Base-by-base conservation (phyloP, 345 rosid species). In the Syzygium aqueum region DNA sequence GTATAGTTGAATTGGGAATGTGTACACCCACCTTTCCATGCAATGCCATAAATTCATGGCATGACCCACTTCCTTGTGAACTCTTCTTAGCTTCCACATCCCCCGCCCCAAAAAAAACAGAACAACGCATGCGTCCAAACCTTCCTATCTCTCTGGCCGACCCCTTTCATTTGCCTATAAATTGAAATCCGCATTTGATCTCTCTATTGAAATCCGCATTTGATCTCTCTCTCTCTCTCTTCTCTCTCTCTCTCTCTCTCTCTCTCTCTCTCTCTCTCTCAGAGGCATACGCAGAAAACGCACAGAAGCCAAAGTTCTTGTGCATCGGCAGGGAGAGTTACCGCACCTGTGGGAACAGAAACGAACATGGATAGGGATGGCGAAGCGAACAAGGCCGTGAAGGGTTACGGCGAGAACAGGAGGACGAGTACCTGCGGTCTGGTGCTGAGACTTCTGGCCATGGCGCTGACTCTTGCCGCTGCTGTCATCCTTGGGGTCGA, bases 391-490 rank as follows among this genome's bases (percentile, higher is more conserved):
- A 73, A 37, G 49, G 49, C 13, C 49, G 49, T 5, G 49, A 19
- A 5, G 82, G 49, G 82, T 9, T 73, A 73, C 5, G 25, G 82
- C 14, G 49, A 37, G 82, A 40, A 4, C 22, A 63, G 37, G 33
- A 30, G 40, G 85, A 65, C 3, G 88, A 82, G 84, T 77, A 28
- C 19, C 50, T 84, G 85, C 23, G 91, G 90, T 37, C 59, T 91
- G 84, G 56, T 86, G 54, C 85, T 96, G 21, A 94, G 98, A 89
- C 88, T 91, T 23, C 46, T 91, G 87, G 96, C 92, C 53, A 85
- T 95, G 86, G 85, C 89, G 19, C 90, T 96, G 37, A 94, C 96
- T 12, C 28, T 95, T 84, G 90, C 86, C 2, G 94, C 94, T 82
- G 91, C 95, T 0, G 89, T 87, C 19, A 77, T 94, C 27, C 90